Evolutionary conservation across 805 yeast genomes (phyloP).

Genomic region (Sugiyamaella floridensis): DNA sequence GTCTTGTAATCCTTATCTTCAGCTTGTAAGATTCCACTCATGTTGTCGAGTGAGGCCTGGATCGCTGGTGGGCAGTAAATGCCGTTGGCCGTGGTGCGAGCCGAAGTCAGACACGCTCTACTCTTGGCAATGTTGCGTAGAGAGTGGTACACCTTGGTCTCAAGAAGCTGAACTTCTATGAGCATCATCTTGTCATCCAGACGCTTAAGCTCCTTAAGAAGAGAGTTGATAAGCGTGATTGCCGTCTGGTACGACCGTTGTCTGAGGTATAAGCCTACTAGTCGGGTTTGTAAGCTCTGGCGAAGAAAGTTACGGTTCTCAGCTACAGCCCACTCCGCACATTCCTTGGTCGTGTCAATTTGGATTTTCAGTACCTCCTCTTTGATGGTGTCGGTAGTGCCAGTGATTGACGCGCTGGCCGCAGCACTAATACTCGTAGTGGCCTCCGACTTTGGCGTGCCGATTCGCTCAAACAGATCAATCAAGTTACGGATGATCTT

Average conservation of each 20-base stretch:
- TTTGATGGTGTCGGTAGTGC: conserved; percentile 42
- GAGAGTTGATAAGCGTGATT: conserved; percentile 58
- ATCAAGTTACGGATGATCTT: conserved; percentile 77
- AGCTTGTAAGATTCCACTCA: conserved; percentile 92
- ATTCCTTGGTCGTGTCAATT: conserved; percentile 63
- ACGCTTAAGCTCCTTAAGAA: conserved; percentile 81
- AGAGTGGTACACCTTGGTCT: conserved; percentile 83
- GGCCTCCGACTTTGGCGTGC: background rate
- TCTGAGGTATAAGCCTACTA: conserved; percentile 66
- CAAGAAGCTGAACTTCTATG: conserved; percentile 91
- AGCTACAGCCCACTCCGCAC: conserved; percentile 78
- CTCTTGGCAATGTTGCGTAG: conserved; percentile 86
- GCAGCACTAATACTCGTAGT: background rate
- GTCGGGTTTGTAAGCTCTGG: conserved; percentile 78
- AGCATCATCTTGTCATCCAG: conserved; percentile 92
- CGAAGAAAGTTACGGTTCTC: conserved; percentile 84
- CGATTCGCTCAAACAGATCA: conserved; percentile 55
- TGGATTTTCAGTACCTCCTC: conserved; percentile 47
- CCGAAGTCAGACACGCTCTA: conserved; percentile 86
- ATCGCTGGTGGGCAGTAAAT: conserved; percentile 89
- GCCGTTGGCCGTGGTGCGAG: conserved; percentile 95
- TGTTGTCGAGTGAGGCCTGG: conserved; percentile 91
- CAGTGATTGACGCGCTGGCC: background rate
- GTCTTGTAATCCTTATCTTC: conserved; percentile 96
- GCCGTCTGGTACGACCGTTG: conserved; percentile 63